Evolutionary conservation across 192 early-diverging fungal species (phyloP).

Genomic region (Rhizophagus sp.): DNA sequence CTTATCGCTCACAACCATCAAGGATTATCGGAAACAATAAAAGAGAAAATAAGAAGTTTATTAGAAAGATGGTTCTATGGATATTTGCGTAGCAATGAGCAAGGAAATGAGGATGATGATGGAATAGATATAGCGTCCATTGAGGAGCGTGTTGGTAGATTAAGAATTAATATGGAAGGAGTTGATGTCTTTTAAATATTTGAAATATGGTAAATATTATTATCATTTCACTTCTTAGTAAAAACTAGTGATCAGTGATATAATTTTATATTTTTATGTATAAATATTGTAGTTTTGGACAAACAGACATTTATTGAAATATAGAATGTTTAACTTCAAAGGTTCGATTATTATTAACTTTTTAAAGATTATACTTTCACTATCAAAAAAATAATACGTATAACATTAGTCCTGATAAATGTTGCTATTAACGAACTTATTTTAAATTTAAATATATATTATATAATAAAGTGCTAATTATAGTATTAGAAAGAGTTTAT

Average conservation of each 20-base stretch:
- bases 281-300: too few species aligned
- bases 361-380: too few species aligned
- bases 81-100: conserved; percentile 1
- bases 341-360: too few species aligned
- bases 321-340: too few species aligned
- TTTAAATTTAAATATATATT: background rate
- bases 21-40: background rate
- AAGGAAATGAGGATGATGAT: background rate
- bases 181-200: conserved; percentile 14
- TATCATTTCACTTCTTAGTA: too few species aligned
- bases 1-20: background rate
- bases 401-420: background rate
- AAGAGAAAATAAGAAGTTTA: conserved; percentile 10
- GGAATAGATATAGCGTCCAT: conserved; percentile 14
- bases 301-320: too few species aligned
- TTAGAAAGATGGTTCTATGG: conserved; percentile 19
- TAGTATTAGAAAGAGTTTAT: too few species aligned
- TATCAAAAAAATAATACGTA: too few species aligned
- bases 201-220: background rate
- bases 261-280: too few species aligned
- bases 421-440: background rate
- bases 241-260: too few species aligned
- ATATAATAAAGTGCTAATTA: background rate
- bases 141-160: conserved; percentile 14
- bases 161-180: conserved; percentile 11